Evolutionary conservation across 768 basidiomycete genomes (phyloP), one percentile per base, ranked within the genome.

Genomic region (Cystofilobasidium macerans): DNA sequence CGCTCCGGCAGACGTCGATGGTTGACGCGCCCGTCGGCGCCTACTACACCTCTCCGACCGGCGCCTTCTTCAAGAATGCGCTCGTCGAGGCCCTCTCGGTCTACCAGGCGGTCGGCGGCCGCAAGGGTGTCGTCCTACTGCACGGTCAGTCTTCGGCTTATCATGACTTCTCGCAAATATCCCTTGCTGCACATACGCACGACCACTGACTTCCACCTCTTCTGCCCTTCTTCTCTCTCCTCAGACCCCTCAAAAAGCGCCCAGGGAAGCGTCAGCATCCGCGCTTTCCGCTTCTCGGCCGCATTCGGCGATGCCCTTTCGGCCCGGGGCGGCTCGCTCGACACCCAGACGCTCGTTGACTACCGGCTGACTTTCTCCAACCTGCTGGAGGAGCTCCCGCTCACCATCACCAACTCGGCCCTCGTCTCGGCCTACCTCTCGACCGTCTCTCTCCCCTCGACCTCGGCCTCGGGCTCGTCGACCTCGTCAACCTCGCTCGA

Each of bases 21-120:
- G 90, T 93, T 72, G 90, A 94, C 77, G 89, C 85, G 70, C 83
- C 92, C 38, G 86, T 95, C 63, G 93, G 93, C 43, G 90, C 94
- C 76, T 97, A 97, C 78, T 89, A 94, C 73, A 87, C 88, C 51
- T 89, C 86, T 32, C 84, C 85, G 12, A 81, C 89, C 43, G 89
- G 89, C 48, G 87, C 88, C 6, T 90, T 91, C 75, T 87, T 86
- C 76, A 88, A 83, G 73, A 88, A 89, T 74, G 81, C 82, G 11
- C 75, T 91, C 57, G 80, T 91, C 56, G 88, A 92, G 71, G 85
- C 86, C 11, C 88, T 89, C 75, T 86, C 86, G 57, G 82, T 88
- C 70, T 88, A 90, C 75, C 86, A 88, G 73, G 87, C 89, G 48
- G 87, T 85, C 71, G 80, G 91, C 66, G 80, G 89, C 72, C 88